phyloP scores from a whole-genome alignment of 2,329 filamentous ascomycete species.

The Neospermospora avenae region DNA sequence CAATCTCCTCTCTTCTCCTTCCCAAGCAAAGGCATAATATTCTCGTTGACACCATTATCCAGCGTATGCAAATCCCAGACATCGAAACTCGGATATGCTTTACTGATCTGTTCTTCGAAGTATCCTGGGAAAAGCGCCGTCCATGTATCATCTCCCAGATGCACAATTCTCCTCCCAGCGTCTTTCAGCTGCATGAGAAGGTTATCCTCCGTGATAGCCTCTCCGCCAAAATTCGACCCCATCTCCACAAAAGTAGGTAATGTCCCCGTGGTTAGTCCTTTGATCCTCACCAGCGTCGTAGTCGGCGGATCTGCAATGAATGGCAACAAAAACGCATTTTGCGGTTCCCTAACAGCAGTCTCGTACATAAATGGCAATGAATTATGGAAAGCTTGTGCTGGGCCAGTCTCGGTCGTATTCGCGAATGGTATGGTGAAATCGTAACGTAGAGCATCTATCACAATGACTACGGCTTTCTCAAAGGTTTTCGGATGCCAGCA shows the following conservation, averaged over 20 bases:
- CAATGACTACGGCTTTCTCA: conserved; percentile 82
- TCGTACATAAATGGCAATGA: conserved; percentile 85
- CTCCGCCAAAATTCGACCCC: conserved; percentile 93
- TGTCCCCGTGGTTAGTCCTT: conserved; percentile 92
- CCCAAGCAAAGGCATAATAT: conserved; percentile 80
- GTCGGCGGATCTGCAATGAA: conserved; percentile 98
- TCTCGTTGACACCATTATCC: conserved; percentile 89
- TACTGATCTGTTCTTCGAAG: conserved; percentile 83
- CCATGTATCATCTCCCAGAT: conserved; percentile 98
- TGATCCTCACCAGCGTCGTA: conserved; percentile 85
- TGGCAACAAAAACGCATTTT: conserved; percentile 83
- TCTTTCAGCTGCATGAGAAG: conserved; percentile 60
- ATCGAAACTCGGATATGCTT: conserved; percentile 94
- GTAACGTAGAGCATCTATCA: conserved; percentile 93
- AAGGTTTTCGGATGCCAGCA: conserved; percentile 98
- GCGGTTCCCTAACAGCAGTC: conserved; percentile 67
- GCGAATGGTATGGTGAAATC: conserved; percentile 87
- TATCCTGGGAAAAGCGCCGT: conserved; percentile 88
- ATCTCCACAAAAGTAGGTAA: conserved; percentile 92
- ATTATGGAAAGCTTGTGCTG: conserved; percentile 71
- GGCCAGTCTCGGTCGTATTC: conserved; percentile 39
- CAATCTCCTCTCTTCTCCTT: conserved; percentile 64
- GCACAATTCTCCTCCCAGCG: conserved; percentile 75
- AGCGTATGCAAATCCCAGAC: conserved; percentile 98
- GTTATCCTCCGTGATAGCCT: conserved; percentile 92